phyloP scores from a whole-genome alignment of 805 yeast genomes.

The Dipodascus albidus region DNA sequence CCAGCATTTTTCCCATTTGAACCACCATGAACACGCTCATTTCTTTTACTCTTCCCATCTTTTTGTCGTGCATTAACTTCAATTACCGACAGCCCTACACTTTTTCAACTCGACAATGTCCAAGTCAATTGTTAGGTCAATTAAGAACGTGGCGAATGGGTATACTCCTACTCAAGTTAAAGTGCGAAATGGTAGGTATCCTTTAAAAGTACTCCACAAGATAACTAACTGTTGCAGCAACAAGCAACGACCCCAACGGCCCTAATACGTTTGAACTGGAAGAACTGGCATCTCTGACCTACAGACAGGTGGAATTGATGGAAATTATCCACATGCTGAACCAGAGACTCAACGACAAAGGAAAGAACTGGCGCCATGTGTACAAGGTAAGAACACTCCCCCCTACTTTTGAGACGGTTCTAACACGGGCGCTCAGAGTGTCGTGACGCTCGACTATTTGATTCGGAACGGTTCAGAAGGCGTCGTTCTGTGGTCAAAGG shows the following conservation, averaged over 20 bases:
- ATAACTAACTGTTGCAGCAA: constrained; percentile 33
- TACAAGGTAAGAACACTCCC: constrained; percentile 79
- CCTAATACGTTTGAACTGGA: constrained; percentile 78
- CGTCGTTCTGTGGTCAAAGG: constrained; percentile 86
- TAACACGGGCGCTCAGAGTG: background rate
- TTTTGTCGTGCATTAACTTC: background rate
- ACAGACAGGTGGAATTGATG: constrained; percentile 58
- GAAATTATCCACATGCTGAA: constrained; percentile 93
- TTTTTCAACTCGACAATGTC: constrained; percentile 39
- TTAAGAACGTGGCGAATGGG: constrained; percentile 84
- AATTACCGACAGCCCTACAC: background rate
- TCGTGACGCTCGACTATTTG: constrained; percentile 48
- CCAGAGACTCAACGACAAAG: constrained; percentile 85
- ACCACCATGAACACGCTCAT: background rate
- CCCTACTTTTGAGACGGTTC: background rate
- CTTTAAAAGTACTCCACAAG: background rate
- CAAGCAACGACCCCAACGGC: constrained; percentile 77
- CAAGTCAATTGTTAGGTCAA: constrained; percentile 64
- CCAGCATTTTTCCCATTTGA: background rate
- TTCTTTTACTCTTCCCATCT: background rate
- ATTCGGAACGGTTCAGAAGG: constrained; percentile 79
- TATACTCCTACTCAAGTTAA: constrained; percentile 75
- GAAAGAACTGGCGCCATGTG: constrained; percentile 94
- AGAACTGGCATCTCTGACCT: constrained; percentile 67
- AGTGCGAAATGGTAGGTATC: constrained; percentile 50